These are phyloP conservation scores for Fragilaria radians DNA, from an alignment of 108 stramenopile genomes.

Conservation along the genomic window DNA sequence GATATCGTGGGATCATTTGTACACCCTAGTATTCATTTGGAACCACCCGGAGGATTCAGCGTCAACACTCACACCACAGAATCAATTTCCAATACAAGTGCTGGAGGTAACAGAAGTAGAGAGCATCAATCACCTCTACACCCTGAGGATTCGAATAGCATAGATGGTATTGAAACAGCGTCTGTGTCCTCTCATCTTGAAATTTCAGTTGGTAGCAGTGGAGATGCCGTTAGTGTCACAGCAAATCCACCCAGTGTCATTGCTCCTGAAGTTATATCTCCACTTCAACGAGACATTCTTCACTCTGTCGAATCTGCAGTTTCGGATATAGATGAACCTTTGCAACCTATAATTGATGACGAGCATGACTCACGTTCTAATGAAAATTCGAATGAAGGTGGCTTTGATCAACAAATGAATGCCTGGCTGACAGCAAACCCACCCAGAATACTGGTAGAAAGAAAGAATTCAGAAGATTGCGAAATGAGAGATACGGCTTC, in stretches of 20 bases:
- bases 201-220: constrained; percentile 3
- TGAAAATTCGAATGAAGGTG: constrained; percentile 9
- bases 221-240: constrained; percentile 28
- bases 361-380: too few relatives aligned
- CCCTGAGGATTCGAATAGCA: constrained; percentile 11
- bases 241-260: constrained; percentile 45
- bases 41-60: constrained; percentile 10
- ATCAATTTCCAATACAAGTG: constrained; percentile 25
- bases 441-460: neutral
- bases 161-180: constrained; percentile 14
- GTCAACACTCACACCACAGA: constrained; percentile 44
- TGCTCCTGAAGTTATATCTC: neutral
- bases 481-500: constrained; percentile 2
- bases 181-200: constrained; percentile 18
- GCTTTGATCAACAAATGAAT: constrained; percentile 35
- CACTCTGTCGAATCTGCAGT: neutral
- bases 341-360: neutral
- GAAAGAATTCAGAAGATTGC: neutral
- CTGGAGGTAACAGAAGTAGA: constrained; percentile 20
- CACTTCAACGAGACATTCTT: neutral
- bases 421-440: constrained; percentile 20
- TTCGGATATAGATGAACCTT: neutral
- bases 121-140: neutral
- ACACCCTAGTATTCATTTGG: neutral
- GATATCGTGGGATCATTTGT: constrained; percentile 16